A percentile compares a stretch with the other conserved stretches of the same genome.
Evolutionary conservation across 371 early-diverging fungal species (phyloP).

Genomic region (Dichotomocladium elegans): DNA sequence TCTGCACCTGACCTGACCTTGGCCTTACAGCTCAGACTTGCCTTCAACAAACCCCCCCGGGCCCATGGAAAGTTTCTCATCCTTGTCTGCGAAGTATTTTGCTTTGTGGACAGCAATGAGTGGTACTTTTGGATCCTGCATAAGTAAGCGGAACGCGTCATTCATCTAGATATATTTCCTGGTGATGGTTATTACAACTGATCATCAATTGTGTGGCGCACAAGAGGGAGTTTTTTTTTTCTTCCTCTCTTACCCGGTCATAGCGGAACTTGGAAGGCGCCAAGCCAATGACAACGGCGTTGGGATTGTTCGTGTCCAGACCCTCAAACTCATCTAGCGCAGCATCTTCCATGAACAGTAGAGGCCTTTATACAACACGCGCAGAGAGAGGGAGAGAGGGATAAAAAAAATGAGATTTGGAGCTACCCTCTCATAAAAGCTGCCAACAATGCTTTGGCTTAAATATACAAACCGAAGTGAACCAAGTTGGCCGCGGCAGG

Average conservation of each 20-base stretch:
- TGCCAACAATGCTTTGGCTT: too few relatives aligned
- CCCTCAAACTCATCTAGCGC: constrained; percentile 72
- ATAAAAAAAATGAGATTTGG: too few relatives aligned
- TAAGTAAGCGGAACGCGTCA: constrained; percentile 63
- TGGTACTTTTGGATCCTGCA: constrained; percentile 30
- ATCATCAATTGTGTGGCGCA: constrained; percentile 2
- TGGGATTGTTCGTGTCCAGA: constrained; percentile 49
- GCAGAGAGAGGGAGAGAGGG: too few relatives aligned
- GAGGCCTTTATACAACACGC: too few relatives aligned
- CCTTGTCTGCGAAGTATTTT: constrained; percentile 65
- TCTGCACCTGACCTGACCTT: background rate
- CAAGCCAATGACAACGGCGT: constrained; percentile 81
- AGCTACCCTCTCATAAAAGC: too few relatives aligned
- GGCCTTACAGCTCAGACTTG: constrained; percentile 4
- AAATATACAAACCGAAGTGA: constrained; percentile 42
- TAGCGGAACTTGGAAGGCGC: constrained; percentile 77
- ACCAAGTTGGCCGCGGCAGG: constrained; percentile 60
- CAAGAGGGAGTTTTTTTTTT: background rate
- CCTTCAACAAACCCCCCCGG: constrained; percentile 84
- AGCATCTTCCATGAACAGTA: constrained; percentile 69
- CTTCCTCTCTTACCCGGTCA: constrained; percentile 37
- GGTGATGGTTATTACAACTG: background rate
- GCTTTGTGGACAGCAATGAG: constrained; percentile 82
- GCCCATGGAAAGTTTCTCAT: constrained; percentile 67
- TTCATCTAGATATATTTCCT: constrained; percentile 41